A percentile compares a stretch with the other conserved stretches of the same genome.
Conservation (phyloP, 2,329 filamentous ascomycete species). For the Stagonosporopsis tanaceti region DNA sequence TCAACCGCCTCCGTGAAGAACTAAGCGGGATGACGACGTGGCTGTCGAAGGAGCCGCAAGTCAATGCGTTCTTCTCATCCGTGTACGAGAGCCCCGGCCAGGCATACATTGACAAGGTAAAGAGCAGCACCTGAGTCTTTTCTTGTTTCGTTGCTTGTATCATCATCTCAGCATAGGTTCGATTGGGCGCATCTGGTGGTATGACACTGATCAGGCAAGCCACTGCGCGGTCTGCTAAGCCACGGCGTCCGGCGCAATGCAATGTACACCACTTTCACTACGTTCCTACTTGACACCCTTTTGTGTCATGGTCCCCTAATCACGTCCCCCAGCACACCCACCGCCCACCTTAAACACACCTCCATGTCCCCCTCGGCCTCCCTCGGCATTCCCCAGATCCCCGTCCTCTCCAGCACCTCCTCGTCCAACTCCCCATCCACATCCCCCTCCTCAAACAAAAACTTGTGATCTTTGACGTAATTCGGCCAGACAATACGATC, state of each 20-base stretch:
- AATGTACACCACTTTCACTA: neutral
- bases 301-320: slow-evolving; percentile 24
- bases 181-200: slow-evolving; percentile 6
- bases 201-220: neutral
- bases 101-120: slow-evolving; percentile 75
- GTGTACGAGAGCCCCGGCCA: slow-evolving; percentile 77
- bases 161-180: slow-evolving; percentile 24
- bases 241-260: slow-evolving; percentile 17
- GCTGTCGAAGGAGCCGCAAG: slow-evolving; percentile 73
- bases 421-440: slow-evolving; percentile 66
- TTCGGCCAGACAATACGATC: slow-evolving; percentile 96
- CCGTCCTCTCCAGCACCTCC: slow-evolving; percentile 42
- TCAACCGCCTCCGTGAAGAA: slow-evolving; percentile 87
- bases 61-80: slow-evolving; percentile 77
- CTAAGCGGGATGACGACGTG: slow-evolving; percentile 85
- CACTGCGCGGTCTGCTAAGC: neutral
- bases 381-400: slow-evolving; percentile 51
- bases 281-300: neutral
- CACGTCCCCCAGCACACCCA: slow-evolving; percentile 31
- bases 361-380: slow-evolving; percentile 47
- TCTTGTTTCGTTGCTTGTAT: slow-evolving; percentile 17
- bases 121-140: slow-evolving; percentile 39
- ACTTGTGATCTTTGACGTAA: slow-evolving; percentile 81
- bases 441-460: slow-evolving; percentile 76
- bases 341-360: slow-evolving; percentile 44